phyloP scores from a whole-genome alignment of 2,329 filamentous ascomycete genomes.

The Amauroascus verrucosus region DNA sequence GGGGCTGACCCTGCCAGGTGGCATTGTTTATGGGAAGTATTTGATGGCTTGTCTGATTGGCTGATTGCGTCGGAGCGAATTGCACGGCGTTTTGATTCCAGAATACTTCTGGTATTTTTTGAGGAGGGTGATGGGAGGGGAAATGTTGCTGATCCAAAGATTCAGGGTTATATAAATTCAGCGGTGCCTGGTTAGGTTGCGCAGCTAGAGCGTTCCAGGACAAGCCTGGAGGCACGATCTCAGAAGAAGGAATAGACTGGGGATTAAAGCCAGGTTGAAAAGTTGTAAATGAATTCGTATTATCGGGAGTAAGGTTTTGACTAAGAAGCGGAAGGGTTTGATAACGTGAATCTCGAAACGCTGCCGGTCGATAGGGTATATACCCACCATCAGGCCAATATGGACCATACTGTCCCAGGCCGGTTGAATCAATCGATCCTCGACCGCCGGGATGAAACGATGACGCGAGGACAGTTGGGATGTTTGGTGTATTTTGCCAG shows the following conservation, averaged over 20 bases:
- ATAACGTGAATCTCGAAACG: conserved; percentile 43
- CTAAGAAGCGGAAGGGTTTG: conserved; percentile 18
- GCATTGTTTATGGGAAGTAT: conserved; percentile 8
- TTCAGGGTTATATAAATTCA: conserved; percentile 22
- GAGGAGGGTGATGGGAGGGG: conserved; percentile 29
- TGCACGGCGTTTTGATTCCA: conserved; percentile 23
- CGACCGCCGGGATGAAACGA: conserved; percentile 40
- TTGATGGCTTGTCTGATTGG: conserved; percentile 5
- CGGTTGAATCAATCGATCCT: conserved; percentile 49
- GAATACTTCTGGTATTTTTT: conserved; percentile 12
- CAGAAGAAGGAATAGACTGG: conserved; percentile 20
- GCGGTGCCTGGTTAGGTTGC: conserved; percentile 13
- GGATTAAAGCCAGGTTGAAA: conserved; percentile 24
- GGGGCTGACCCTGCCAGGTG: conserved; percentile 20
- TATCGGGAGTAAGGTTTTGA: conserved; percentile 19
- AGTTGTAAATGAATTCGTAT: conserved; percentile 23
- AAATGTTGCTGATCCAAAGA: conserved; percentile 27
- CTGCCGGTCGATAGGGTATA: conserved; percentile 50
- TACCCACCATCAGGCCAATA: conserved; percentile 56
- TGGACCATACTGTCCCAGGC: conserved; percentile 48
- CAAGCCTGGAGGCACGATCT: conserved; percentile 22
- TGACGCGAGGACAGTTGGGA: conserved; percentile 50
- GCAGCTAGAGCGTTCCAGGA: conserved; percentile 27
- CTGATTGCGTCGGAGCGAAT: conserved; percentile 13
- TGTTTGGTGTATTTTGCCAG: conserved; percentile 39